Percentiles rank a stretch among this genome's conserved stretches.
These are phyloP conservation scores for Dactylellina haptotyla DNA, from an alignment of 2,329 filamentous ascomycete species.

Conservation along the genomic window DNA sequence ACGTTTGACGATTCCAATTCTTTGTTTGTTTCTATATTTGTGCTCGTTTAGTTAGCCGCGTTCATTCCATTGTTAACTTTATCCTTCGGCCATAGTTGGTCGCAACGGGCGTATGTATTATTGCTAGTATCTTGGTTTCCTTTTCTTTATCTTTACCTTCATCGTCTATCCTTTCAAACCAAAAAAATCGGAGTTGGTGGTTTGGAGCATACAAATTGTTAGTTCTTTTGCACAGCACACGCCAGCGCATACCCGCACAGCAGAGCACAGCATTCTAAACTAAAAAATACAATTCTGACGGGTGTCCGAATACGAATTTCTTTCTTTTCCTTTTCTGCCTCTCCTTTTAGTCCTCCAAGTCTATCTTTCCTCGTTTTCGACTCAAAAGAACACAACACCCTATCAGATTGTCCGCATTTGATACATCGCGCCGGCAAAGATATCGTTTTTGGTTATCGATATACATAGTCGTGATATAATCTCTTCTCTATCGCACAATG, in stretches of 20 bases:
- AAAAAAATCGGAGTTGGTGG: slow-evolving; percentile 50
- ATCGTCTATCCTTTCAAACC: slow-evolving; percentile 9
- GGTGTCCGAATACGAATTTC: slow-evolving; percentile 34
- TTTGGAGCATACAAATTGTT: slow-evolving; percentile 47
- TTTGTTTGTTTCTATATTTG: slow-evolving; percentile 2
- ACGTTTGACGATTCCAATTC: neutral
- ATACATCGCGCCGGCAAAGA: too few relatives aligned
- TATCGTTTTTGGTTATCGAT: too few relatives aligned
- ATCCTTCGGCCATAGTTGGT: too few relatives aligned
- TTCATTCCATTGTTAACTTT: too few relatives aligned
- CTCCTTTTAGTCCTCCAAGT: too few relatives aligned
- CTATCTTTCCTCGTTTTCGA: too few relatives aligned
- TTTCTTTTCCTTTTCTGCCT: too few relatives aligned
- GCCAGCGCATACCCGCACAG: slow-evolving; percentile 2
- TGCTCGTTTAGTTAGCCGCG: neutral
- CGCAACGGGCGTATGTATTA: too few relatives aligned
- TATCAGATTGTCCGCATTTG: neutral
- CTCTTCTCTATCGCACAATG: too few relatives aligned
- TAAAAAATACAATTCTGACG: slow-evolving; percentile 44
- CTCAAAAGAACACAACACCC: too few relatives aligned
- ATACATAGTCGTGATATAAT: too few relatives aligned
- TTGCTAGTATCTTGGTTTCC: neutral
- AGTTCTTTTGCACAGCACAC: slow-evolving; percentile 14
- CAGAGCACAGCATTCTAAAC: neutral
- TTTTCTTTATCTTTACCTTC: neutral